These are phyloP conservation scores for Colletotrichum salicis DNA, from an alignment of 2,329 filamentous ascomycete genomes.

Conservation along the genomic window DNA sequence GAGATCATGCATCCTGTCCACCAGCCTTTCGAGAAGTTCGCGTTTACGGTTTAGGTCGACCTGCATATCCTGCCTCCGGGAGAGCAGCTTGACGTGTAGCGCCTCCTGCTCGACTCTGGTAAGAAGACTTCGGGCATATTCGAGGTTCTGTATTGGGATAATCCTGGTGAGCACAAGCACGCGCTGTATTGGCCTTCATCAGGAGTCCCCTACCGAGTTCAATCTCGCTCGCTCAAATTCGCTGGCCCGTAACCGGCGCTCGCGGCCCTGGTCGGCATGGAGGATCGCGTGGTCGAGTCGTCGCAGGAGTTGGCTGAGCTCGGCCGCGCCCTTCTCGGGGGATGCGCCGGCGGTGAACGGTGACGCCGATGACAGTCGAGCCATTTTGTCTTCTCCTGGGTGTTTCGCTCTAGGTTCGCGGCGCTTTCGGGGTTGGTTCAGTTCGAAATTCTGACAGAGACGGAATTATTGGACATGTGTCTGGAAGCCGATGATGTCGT, in stretches of 20 bases:
- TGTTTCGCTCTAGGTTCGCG: not conserved
- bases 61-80: constrained; percentile 70
- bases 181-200: no score
- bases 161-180: not conserved
- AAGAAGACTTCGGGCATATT: constrained; percentile 75
- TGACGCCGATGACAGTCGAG: constrained; percentile 26
- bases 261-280: constrained; percentile 68
- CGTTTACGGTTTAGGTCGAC: constrained; percentile 72
- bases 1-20: constrained; percentile 74
- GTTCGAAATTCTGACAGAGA: not conserved
- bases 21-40: constrained; percentile 72
- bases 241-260: constrained; percentile 66
- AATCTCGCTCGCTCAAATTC: constrained; percentile 69
- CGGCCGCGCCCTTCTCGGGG: constrained; percentile 47
- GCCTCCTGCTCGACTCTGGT: constrained; percentile 77
- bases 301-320: constrained; percentile 72
- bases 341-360: constrained; percentile 26
- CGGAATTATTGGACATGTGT: constrained; percentile 22
- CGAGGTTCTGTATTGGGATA: constrained; percentile 67
- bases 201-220: constrained; percentile 47
- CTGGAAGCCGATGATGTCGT: constrained; percentile 33
- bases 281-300: constrained; percentile 75
- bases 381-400: constrained; percentile 4
- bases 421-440: not conserved
- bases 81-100: constrained; percentile 65